Evolutionary conservation across 1,284 basidiomycete genomes (phyloP), one percentile per base, ranked within the genome.

Genomic region (Gastroboletus turbinatus): DNA sequence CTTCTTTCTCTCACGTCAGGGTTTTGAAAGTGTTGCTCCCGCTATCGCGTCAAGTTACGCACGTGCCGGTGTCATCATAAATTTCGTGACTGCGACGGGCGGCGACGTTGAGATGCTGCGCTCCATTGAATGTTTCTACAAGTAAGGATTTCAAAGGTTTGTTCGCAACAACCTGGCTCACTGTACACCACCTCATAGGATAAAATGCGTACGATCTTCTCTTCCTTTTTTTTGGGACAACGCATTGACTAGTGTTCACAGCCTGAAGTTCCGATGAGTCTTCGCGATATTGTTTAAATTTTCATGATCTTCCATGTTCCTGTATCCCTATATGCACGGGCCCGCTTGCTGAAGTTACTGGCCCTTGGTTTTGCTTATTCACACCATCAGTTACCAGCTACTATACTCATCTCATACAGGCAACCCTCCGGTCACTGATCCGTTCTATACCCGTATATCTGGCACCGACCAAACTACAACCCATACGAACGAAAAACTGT

Each of bases 61-160:
- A 45, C 86, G 92, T 55, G 87, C 92, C 52, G 92, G 93, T 50
- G 92, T 97, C 42, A 84, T 97, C 59, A 83, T 97, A 68, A 96
- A 96, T 70, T 96, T 97, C 67, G 95, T 98, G 57, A 97, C 96
- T 56, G 95, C 95, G 44, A 94, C 94, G 2, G 95, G 95, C 35
- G 95, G 95, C 45, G 95, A 98, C 71, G 94, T 98, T 47, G 95
- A 98, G 78, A 97, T 97, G 95, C 78, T 98, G 62, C 85, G 95
- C 68, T 94, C 92, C 64, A 96, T 97, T 78, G 95, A 98, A 79
- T 96, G 94, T 81, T 94, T 94, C 75, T 96, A 95, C 81, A 92
- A 94, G 83, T 95, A 64, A 63, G 64, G 7, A 45, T 49, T 23
- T 46, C 43, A 14, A 21, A 2, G 2, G 10, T 39, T 30, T 19